Evolutionary conservation across 1,139 yeast species (phyloP), one percentile per base, ranked within the genome.

Genomic region (Zygosaccharomyces sapae): DNA sequence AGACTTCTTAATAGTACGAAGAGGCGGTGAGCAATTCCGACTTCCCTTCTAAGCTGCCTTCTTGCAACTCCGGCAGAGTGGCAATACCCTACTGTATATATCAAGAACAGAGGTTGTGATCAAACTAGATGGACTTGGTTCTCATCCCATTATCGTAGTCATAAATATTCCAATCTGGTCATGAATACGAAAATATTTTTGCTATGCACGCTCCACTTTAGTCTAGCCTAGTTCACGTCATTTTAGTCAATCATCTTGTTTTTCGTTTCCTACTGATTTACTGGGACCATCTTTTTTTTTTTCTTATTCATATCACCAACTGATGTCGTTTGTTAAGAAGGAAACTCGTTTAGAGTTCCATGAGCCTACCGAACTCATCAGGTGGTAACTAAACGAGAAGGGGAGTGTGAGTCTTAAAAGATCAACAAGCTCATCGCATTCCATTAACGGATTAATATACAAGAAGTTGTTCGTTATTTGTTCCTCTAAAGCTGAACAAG

Each of bases 321-420:
- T 41, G 43, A 33, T 18, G 31, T 16, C 24, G 43, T 19, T 33
- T 20, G 16, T 33, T 35, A 24, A 31, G 37, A 6, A 30, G 18
- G 18, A 22, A 12, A 7, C 16, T 31, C 34, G 34, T 31, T 31
- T 31, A 22, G 7, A 12, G 9, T 12, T 31, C 18, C 34, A 13
- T 31, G 34, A n/a, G 34, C 34, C 13, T 31, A 22, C 25, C 25
- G 25, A 31, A 31, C 18, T 31, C 44, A 33, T 43, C 46, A 43
- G 46, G 42, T 43, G 46, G 46, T 43, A 27, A 20, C 20, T 43
- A 43, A 43, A 43, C 46, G 46, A 43, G 42, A 18, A 38, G 38
- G 41, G 36, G 38, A 27, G 29, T 34, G 33, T 36, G 39, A 34
- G 34, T 31, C 9, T 31, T 18, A 43, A 31, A 39, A 43, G 38